Conservation (phyloP, 2,329 filamentous ascomycete species). For the Mycosphaerella sp. region DNA sequence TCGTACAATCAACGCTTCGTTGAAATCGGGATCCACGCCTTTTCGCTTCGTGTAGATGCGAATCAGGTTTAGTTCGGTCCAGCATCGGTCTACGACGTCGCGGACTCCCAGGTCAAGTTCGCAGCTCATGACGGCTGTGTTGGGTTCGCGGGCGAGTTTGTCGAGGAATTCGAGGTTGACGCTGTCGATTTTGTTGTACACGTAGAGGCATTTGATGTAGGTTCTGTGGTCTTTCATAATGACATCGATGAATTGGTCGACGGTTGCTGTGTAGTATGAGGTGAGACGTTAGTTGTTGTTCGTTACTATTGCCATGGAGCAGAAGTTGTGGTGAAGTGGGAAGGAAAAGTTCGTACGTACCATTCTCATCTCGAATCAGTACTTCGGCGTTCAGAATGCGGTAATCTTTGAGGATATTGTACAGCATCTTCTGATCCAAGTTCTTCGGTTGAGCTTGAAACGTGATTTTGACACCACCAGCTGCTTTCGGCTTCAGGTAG, state of each 20-base stretch:
- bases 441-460: constrained; percentile 85
- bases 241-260: constrained; percentile 98
- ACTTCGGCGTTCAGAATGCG: constrained; percentile 98
- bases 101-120: constrained; percentile 89
- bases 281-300: not conserved
- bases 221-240: constrained; percentile 99
- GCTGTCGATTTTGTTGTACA: constrained; percentile 99
- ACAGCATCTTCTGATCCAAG: constrained; percentile 96
- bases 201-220: constrained; percentile 90
- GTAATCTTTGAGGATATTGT: constrained; percentile 96
- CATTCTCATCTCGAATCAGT: constrained; percentile 84
- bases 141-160: constrained; percentile 80
- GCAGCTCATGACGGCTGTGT: constrained; percentile 96
- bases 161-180: constrained; percentile 92
- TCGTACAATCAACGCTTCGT: constrained; percentile 87
- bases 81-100: constrained; percentile 91
- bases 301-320: not conserved
- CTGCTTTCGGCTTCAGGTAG: constrained; percentile 92
- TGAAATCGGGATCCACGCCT: constrained; percentile 81
- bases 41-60: constrained; percentile 95
- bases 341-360: constrained; percentile 34
- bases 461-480: constrained; percentile 97
- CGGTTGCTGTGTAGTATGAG: constrained; percentile 58
- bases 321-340: not conserved
- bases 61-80: constrained; percentile 86